These are phyloP conservation scores for Cyclospora cayetanensis DNA, from an alignment of 169 alveolate genomes.

Conservation along the genomic window DNA sequence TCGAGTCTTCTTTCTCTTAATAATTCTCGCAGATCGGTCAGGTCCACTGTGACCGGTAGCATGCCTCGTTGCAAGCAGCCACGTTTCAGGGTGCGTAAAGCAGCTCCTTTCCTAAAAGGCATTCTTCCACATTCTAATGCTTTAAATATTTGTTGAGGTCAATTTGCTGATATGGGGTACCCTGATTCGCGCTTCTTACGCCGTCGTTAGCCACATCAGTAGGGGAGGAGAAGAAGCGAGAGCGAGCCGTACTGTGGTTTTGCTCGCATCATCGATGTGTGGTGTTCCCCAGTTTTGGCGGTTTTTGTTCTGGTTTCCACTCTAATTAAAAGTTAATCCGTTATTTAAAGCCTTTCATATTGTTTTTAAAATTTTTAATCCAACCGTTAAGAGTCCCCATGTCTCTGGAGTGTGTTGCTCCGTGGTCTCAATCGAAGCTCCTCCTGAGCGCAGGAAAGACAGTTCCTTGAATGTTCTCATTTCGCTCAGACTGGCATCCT, in stretches of 20 bases:
- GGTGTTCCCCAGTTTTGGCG: not conserved
- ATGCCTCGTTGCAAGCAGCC: no score
- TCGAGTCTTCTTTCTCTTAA: no score
- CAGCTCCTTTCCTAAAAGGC: not conserved
- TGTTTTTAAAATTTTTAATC: no score
- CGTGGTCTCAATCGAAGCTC: not conserved
- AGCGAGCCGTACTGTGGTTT: no score
- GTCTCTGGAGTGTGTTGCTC: not conserved
- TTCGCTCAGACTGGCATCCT: not conserved
- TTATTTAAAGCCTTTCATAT: not conserved
- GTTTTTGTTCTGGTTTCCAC: not conserved
- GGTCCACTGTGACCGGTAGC: no score
- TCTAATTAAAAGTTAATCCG: not conserved
- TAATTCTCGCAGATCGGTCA: no score
- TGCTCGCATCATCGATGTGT: not conserved
- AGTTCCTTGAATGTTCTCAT: not conserved
- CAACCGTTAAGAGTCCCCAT: not conserved
- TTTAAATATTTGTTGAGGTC: not conserved
- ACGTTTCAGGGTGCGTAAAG: no score
- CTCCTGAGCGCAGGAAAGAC: not conserved
- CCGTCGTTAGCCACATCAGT: not conserved
- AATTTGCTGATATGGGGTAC: not conserved
- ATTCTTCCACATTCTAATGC: not conserved
- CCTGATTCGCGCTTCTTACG: not conserved
- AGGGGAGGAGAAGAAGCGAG: not conserved